A percentile compares a stretch with the other conserved stretches of the same genome.
These are phyloP conservation scores for Hyphodiscus sp. DNA, from an alignment of 2,329 filamentous ascomycete species.

Conservation along the genomic window DNA sequence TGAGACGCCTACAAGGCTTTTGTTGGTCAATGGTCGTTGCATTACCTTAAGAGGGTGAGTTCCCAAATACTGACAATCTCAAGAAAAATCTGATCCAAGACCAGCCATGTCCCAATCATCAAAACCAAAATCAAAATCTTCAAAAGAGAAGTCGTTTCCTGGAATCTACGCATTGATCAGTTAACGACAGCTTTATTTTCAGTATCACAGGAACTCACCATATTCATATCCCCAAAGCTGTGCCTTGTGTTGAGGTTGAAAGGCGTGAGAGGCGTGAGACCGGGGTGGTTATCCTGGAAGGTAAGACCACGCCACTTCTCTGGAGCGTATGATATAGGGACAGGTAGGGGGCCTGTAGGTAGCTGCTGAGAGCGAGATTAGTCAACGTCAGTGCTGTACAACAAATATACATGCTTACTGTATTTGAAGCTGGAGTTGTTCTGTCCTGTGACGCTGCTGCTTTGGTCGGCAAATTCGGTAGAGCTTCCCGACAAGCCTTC, in stretches of 20 bases:
- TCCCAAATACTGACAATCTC: too few relatives aligned
- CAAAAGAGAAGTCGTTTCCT: conserved; percentile 6
- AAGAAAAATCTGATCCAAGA: conserved; percentile 6
- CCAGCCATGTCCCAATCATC: conserved; percentile 11
- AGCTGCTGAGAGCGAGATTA: neutral
- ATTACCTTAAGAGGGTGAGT: neutral
- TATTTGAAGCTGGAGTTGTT: neutral
- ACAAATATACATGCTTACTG: neutral
- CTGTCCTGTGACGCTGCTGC: neutral
- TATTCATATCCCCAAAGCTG: conserved; percentile 2
- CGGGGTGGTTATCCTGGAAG: neutral
- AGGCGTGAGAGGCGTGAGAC: neutral
- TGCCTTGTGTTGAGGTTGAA: neutral
- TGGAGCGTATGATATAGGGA: neutral
- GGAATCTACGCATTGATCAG: neutral
- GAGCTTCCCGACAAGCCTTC: conserved; percentile 14
- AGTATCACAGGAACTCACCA: neutral
- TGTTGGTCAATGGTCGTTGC: too few relatives aligned
- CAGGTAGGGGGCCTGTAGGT: neutral
- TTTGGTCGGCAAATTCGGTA: conserved; percentile 5
- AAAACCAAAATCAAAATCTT: conserved; percentile 12
- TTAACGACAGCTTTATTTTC: neutral
- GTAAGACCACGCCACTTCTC: neutral
- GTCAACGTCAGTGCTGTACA: neutral
- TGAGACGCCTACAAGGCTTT: too few relatives aligned